A percentile compares a stretch with the other conserved stretches of the same genome.
phyloP scores from a whole-genome alignment of 495 filamentous ascomycete genomes.

The Penicillium herquei region DNA sequence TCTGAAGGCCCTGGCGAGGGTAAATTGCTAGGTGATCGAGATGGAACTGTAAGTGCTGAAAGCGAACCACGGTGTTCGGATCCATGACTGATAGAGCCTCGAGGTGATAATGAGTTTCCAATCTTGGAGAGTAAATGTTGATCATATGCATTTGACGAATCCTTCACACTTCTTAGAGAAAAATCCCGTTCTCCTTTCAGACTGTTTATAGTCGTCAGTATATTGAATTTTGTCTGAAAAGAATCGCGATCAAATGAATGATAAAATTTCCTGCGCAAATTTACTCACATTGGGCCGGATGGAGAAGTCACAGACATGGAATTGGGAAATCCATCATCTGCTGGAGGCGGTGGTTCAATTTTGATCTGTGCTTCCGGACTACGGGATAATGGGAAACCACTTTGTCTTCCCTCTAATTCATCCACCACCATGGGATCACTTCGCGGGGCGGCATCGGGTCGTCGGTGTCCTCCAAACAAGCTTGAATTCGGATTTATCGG shows the following conservation, averaged over 20 bases:
- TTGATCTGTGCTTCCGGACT: conserved; percentile 44
- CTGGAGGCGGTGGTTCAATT: conserved; percentile 47
- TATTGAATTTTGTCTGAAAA: neutral
- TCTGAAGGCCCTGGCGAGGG: conserved; percentile 47
- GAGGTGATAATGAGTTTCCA: conserved; percentile 60
- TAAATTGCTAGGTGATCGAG: conserved; percentile 38
- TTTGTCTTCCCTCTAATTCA: conserved; percentile 35
- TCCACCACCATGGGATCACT: conserved; percentile 44
- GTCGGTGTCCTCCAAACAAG: conserved; percentile 48
- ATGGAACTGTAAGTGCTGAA: conserved; percentile 46
- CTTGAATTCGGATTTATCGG: conserved; percentile 55
- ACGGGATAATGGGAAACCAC: conserved; percentile 27
- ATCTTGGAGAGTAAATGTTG: conserved; percentile 75
- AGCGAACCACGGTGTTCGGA: conserved; percentile 52
- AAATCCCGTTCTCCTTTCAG: conserved; percentile 59
- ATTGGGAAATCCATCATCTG: conserved; percentile 44
- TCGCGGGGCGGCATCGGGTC: conserved; percentile 27
- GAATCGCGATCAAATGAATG: no score
- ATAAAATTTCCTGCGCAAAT: neutral
- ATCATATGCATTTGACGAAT: conserved; percentile 72
- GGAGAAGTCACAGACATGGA: conserved; percentile 36
- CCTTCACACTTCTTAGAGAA: conserved; percentile 55
- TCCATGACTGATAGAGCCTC: conserved; percentile 52
- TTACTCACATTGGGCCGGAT: conserved; percentile 47
- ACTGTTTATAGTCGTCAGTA: conserved; percentile 34